Evolutionary conservation across 306 rosid species (phyloP).

Genomic region (Castanea sativa): DNA sequence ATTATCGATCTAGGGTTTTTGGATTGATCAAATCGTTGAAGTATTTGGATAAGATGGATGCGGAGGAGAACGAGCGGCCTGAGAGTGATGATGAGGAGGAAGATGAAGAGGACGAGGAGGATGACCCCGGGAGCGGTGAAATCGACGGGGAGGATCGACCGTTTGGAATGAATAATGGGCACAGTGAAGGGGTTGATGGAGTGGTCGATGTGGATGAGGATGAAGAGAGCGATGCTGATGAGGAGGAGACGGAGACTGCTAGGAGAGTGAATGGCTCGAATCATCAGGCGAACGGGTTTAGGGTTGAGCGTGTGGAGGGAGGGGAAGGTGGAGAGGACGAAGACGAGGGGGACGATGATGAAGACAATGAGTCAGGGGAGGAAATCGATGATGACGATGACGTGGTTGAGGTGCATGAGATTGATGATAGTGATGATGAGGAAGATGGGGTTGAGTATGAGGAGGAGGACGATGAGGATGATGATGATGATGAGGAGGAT

Average conservation of each 20-base stretch:
- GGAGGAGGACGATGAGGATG: constrained; percentile 55
- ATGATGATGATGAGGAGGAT: constrained; percentile 51
- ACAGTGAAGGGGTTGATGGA: constrained; percentile 63
- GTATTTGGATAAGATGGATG: constrained; percentile 93
- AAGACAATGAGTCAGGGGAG: constrained; percentile 66
- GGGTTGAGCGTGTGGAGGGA: constrained; percentile 49
- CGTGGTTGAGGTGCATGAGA: constrained; percentile 79
- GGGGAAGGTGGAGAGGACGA: constrained; percentile 47
- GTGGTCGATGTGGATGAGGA: constrained; percentile 85
- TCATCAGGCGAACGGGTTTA: constrained; percentile 62
- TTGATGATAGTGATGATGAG: constrained; percentile 67
- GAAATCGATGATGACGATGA: constrained; percentile 90
- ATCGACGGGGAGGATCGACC: constrained; percentile 73
- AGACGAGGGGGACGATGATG: constrained; percentile 61
- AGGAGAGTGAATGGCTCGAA: constrained; percentile 47
- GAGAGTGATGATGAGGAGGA: constrained; percentile 83
- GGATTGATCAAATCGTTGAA: constrained; percentile 76
- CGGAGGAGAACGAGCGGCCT: constrained; percentile 87
- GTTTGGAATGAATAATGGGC: constrained; percentile 54
- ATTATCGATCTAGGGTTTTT: constrained; percentile 97
- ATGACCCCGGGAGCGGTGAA: constrained; percentile 91
- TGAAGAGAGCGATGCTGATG: constrained; percentile 90
- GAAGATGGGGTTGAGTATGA: constrained; percentile 73
- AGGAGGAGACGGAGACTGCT: constrained; percentile 69
- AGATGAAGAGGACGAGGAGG: constrained; percentile 73